phyloP scores from a whole-genome alignment of 1,139 yeast species.

The Ashbya aceris region DNA sequence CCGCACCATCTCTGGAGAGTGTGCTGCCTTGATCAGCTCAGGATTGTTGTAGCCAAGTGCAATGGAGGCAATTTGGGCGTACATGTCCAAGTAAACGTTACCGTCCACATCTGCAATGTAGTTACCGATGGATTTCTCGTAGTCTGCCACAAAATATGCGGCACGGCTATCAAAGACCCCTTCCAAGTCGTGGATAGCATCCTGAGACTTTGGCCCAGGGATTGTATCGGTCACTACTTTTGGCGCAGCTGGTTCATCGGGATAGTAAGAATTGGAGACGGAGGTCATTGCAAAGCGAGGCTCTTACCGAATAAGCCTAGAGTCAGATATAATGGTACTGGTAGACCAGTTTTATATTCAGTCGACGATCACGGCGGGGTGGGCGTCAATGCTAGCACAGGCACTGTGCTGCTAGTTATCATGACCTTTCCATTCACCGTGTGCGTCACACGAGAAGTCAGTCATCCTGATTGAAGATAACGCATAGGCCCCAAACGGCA shows the following conservation, averaged over 20 bases:
- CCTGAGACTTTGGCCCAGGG: slow-evolving; percentile 54
- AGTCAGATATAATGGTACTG: too few relatives aligned
- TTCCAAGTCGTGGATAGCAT: slow-evolving; percentile 41
- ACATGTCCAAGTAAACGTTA: slow-evolving; percentile 52
- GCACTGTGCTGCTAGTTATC: too few relatives aligned
- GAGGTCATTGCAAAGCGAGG: too few relatives aligned
- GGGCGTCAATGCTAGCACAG: too few relatives aligned
- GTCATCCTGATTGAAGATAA: too few relatives aligned
- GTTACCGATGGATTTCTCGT: slow-evolving; percentile 57
- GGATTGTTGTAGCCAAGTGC: slow-evolving; percentile 73
- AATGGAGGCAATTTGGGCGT: slow-evolving; percentile 67
- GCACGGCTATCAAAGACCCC: slow-evolving; percentile 57
- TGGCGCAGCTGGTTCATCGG: slow-evolving; percentile 49
- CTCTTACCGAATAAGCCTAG: too few relatives aligned
- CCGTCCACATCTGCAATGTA: slow-evolving; percentile 67
- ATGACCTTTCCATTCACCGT: too few relatives aligned
- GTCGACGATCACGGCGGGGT: too few relatives aligned
- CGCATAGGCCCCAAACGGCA: too few relatives aligned
- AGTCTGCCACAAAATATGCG: slow-evolving; percentile 61
- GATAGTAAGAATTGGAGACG: slow-evolving; percentile 36
- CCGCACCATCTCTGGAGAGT: slow-evolving; percentile 55
- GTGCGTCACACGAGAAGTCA: too few relatives aligned
- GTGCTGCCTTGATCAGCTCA: slow-evolving; percentile 50
- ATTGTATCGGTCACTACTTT: slow-evolving; percentile 36
- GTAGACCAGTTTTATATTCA: too few relatives aligned